Base-by-base conservation (phyloP, 1,284 basidiomycete genomes). In the Cryptococcus jaspeensis region DNA sequence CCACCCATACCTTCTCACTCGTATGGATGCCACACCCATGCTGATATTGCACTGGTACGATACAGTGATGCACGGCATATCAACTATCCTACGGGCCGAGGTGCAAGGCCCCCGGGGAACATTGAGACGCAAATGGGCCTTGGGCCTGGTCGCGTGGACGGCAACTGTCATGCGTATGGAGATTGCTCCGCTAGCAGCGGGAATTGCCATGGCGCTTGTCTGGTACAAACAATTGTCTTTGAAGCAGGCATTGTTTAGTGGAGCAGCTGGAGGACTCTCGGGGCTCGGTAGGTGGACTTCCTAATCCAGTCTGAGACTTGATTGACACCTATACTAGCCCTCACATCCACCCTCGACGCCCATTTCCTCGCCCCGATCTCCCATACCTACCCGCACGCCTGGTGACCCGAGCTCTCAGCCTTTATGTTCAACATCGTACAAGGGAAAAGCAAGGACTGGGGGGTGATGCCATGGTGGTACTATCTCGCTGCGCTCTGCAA, bases 401-500 rank as follows among this genome's bases (percentile, higher is more conserved):
- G 93, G 1, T 97, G 93, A 93, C 95, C 95, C 0, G 96, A 99
- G 71, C 79, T 92, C 15, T 80, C 84, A 5, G 84, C 86, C 1
- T 66, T 93, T 22, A 84, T 87, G 60, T 99, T 92, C 81, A 99
- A 99, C 70, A 85, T 97, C 25, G 80, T 88, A 15, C 77, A 92
- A 70, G 92, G 92, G 23, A 90, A 95, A 72, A 88, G 89, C 46
- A 80, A 86, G 0, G 86, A 95, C 23, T 99, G 95, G 95, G 95
- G 96, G 61, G 89, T 94, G 73, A 75, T 87, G 15, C 90, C 93
- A 0, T 79, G 79, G 37, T 81, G 85, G 59, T 80, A 84, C 1
- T 98, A 98, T 76, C 80, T 90, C 64, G 82, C 83, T 0, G 81
- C 83, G 61, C 82, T 98, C 0, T 92, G 92, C 0, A 92, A 89